phyloP scores from a whole-genome alignment of 768 basidiomycete species.

The Boletales sp. region DNA sequence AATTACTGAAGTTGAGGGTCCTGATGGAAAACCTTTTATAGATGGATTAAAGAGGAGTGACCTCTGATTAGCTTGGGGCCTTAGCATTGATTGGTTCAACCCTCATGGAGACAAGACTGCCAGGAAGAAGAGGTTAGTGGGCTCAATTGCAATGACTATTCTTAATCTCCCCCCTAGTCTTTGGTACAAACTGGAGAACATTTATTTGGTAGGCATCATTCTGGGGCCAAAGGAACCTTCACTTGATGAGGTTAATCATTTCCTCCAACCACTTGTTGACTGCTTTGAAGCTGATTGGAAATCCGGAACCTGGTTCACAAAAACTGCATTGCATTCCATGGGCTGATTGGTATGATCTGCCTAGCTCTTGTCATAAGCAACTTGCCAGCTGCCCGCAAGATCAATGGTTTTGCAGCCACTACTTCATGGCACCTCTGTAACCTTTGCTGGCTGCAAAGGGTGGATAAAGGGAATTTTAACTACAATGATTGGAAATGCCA shows the following conservation, averaged over 20 bases:
- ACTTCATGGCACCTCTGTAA: no score
- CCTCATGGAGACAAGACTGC: no score
- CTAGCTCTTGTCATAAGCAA: not conserved
- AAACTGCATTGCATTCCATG: not conserved
- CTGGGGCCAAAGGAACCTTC: not conserved
- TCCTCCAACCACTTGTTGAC: not conserved
- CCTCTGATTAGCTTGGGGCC: not conserved
- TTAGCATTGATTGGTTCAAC: no score
- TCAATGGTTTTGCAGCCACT: constrained; percentile 3
- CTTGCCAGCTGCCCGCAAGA: not conserved
- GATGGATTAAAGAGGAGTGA: not conserved
- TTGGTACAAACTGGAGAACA: not conserved
- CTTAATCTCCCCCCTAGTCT: not conserved
- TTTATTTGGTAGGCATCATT: not conserved
- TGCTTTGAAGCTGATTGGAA: not conserved
- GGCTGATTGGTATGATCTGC: not conserved
- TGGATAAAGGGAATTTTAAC: constrained; percentile 20
- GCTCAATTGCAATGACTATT: not conserved
- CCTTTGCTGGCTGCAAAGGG: constrained; percentile 15
- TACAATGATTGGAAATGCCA: constrained; percentile 22
- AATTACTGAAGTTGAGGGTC: not conserved
- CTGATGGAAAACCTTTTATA: not conserved
- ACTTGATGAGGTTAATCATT: not conserved
- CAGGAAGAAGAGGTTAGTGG: not conserved
- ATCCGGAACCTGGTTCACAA: no score